Base-by-base conservation (phyloP, 140 eudicot genomes). In the Oenanthe javanica region DNA sequence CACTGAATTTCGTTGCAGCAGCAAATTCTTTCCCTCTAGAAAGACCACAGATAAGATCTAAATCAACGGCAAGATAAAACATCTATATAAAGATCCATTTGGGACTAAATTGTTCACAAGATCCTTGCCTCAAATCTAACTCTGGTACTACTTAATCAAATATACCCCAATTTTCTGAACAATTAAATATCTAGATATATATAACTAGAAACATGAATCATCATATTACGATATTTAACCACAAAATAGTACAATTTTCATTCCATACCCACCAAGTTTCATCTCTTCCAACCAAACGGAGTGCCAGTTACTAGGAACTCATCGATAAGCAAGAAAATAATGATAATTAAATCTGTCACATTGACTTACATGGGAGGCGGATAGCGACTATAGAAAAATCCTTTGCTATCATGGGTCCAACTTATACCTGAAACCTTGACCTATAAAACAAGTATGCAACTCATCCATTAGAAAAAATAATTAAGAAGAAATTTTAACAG, bases 381-480 rank as follows among this genome's bases (percentile, higher is more conserved):
- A 79, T 86, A 92, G 40, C 98, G 92, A 81, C 90, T 88, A 79
- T 95, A 95, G 86, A 95, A 95, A 83, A 95, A 92, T 1, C 99
- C 99, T 82, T 89, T 93, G 73, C 87, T 81, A 80, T 95, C 98
- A 89, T 92, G 97, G 0, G 97, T 95, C 97, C 99, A 95, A 75
- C 92, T 89, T 36, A 95, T 88, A 42, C 80, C 76, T 25, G 93
- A 83, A 89, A 94, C 89, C 79, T 94, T 94, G 73, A 94, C 97
- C 99, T 94, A 85, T 79, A 71, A 76, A 25, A 71, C 18, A 73
- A 12, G 36, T 9, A 73, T 46, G 51, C 1, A 9, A 16, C 27
- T 45, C 54, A n/a, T 42, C 9, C 55, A 73, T n/a, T 46, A 11
- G 5, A 19, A 13, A 71, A 31, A 71, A 0, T 38, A 5, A 71